Conservation (phyloP, 768 basidiomycete species). For the Auricularia sp. region DNA sequence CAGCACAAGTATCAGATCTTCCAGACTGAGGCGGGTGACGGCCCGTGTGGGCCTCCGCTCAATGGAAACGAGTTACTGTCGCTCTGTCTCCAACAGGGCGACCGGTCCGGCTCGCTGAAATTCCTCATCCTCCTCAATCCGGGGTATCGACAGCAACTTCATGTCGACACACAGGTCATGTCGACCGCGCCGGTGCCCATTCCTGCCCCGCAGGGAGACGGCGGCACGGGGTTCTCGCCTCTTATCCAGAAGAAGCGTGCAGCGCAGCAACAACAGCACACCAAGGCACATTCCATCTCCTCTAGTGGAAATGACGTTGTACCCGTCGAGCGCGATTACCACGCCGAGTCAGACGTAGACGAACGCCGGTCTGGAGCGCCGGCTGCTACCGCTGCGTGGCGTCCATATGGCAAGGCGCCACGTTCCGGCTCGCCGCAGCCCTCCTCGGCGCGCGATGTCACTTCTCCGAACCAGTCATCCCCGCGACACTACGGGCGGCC, state of each 20-base stretch:
- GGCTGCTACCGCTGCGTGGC: not conserved
- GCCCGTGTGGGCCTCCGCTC: constrained; percentile 64
- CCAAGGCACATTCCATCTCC: not conserved
- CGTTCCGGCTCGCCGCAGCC: not conserved
- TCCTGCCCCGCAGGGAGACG: not conserved
- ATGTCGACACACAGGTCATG: not conserved
- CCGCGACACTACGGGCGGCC: not conserved
- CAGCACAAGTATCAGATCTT: constrained; percentile 69
- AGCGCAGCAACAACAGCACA: not conserved
- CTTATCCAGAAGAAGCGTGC: not conserved
- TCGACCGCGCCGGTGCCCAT: not conserved
- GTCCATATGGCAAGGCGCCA: not conserved
- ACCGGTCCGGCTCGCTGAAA: constrained; percentile 72
- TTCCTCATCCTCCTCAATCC: constrained; percentile 58
- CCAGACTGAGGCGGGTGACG: constrained; percentile 77
- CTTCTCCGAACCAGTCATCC: not conserved
- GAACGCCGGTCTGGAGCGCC: not conserved
- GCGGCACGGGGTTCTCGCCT: not conserved
- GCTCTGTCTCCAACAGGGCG: constrained; percentile 63
- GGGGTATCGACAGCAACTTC: not conserved
- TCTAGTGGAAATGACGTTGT: not conserved
- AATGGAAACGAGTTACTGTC: constrained; percentile 59
- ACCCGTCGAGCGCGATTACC: not conserved
- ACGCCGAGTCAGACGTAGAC: not conserved
- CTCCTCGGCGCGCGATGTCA: not conserved